Conservation (phyloP, 139 green algal species). For the Edaphochlamys debaryana region DNA sequence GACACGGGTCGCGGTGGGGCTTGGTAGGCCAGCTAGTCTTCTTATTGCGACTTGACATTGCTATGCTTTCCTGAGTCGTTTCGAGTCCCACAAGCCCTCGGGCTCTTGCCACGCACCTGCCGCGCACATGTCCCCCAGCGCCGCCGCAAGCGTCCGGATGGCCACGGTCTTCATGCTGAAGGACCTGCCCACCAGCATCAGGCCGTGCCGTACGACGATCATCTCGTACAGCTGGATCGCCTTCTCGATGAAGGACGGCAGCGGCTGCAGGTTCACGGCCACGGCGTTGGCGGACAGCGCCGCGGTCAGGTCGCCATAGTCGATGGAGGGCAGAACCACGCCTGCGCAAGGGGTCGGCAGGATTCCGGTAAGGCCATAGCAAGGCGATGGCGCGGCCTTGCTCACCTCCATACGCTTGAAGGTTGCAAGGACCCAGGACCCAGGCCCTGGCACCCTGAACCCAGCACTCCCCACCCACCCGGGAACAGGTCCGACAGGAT, state of each 20-base stretch:
- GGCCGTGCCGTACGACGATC: constrained; percentile 79
- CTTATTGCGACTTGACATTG: too few species aligned
- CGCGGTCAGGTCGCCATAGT: constrained; percentile 64
- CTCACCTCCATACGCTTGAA: too few species aligned
- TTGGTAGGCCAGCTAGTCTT: too few species aligned
- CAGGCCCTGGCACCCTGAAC: too few species aligned
- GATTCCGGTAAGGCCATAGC: too few species aligned
- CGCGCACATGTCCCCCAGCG: constrained; percentile 57
- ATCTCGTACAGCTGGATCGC: constrained; percentile 87
- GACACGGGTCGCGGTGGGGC: too few species aligned
- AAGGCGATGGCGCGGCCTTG: too few species aligned
- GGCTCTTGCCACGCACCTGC: too few species aligned
- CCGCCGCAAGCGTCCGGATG: constrained; percentile 65
- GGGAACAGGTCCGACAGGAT: constrained; percentile 84
- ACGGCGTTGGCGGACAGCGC: constrained; percentile 50
- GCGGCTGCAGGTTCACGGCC: constrained; percentile 60
- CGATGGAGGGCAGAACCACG: constrained; percentile 55
- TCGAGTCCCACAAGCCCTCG: too few species aligned
- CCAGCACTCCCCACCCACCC: too few species aligned
- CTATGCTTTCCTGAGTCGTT: too few species aligned
- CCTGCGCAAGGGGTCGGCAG: neutral
- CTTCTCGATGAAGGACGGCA: constrained; percentile 70
- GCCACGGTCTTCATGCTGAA: constrained; percentile 77
- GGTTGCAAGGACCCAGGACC: too few species aligned
- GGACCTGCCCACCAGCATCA: constrained; percentile 80